phyloP scores from a whole-genome alignment of 2,329 filamentous ascomycete genomes.

The Venturia aucupariae region DNA sequence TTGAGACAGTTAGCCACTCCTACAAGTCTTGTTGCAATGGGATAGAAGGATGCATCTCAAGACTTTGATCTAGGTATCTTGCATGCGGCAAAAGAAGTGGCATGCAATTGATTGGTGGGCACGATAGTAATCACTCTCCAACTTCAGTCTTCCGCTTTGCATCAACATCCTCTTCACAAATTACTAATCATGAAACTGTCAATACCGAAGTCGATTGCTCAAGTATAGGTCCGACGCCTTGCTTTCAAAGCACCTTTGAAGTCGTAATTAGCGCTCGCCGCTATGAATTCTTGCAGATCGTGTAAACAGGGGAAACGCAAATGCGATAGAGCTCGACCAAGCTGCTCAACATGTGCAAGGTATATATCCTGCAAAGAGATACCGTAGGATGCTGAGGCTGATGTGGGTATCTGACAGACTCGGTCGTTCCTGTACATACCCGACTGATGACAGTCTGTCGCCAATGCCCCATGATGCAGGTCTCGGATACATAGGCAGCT shows the following conservation, averaged over 20 bases:
- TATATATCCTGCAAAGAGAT: neutral
- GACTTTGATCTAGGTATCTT: no score
- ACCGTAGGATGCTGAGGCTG: neutral
- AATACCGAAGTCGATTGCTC: neutral
- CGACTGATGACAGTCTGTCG: neutral
- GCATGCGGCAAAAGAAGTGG: neutral
- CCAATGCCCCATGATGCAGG: neutral
- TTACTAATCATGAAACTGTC: neutral
- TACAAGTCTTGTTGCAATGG: no score
- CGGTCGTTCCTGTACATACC: neutral
- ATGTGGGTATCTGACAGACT: neutral
- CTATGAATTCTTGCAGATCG: slow-evolving; percentile 6
- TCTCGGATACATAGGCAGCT: neutral
- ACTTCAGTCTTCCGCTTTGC: neutral
- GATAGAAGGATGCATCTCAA: no score
- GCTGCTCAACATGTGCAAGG: slow-evolving; percentile 1
- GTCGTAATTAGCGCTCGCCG: neutral
- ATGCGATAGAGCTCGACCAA: slow-evolving; percentile 1
- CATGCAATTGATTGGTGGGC: neutral
- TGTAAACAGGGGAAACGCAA: slow-evolving; percentile 10
- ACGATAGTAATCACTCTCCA: neutral
- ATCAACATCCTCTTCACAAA: neutral
- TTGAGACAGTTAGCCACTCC: no score
- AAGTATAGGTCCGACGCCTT: neutral
- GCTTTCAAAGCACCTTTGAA: neutral